Conservation (phyloP, 73 alveolate species). For the Paramecium octaurelia region DNA sequence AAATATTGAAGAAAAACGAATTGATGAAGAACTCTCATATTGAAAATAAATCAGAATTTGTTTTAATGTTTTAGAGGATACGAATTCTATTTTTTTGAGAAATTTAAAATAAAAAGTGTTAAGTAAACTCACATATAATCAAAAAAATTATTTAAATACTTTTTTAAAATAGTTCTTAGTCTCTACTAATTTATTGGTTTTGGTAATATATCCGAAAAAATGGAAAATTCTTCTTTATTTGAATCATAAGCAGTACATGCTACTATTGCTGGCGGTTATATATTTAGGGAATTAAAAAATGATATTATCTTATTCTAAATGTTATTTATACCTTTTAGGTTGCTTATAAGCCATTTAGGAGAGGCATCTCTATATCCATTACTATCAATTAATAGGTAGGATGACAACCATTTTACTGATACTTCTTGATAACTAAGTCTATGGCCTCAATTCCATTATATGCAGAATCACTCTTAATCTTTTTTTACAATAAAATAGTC, state of each 20-base stretch:
- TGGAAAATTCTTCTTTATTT: background rate
- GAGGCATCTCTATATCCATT: constrained; percentile 49
- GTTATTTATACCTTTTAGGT: background rate
- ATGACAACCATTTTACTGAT: background rate
- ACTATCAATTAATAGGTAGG: background rate
- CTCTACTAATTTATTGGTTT: background rate
- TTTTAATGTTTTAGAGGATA: no score
- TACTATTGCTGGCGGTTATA: background rate
- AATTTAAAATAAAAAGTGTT: background rate
- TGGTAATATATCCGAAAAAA: background rate
- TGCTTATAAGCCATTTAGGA: constrained; percentile 10
- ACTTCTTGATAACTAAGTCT: background rate
- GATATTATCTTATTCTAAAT: background rate
- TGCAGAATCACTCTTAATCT: background rate
- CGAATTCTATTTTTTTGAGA: background rate
- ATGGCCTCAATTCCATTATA: constrained; percentile 1
- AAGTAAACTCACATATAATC: background rate
- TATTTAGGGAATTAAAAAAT: background rate
- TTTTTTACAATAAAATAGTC: background rate
- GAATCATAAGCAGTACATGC: background rate
- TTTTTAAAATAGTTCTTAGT: background rate
- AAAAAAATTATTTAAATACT: background rate
- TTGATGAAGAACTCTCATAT: no score
- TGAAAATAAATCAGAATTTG: no score
- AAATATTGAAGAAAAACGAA: no score